A percentile compares a stretch with the other conserved stretches of the same genome.
These are phyloP conservation scores for Cyberlindnera americana DNA, from an alignment of 805 yeast species.

Conservation along the genomic window DNA sequence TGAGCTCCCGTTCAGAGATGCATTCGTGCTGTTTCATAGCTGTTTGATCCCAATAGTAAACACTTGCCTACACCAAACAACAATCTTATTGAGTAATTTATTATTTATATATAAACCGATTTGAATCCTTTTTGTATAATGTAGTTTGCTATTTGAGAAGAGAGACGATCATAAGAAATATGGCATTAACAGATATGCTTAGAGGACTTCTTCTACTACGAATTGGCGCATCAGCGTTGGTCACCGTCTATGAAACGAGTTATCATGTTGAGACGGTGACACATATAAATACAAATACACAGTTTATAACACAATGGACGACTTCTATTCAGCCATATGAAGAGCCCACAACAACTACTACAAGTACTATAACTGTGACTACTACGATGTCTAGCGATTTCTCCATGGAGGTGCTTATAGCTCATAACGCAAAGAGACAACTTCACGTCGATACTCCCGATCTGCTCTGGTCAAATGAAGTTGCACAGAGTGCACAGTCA, in stretches of 20 bases:
- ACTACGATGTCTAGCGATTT: slow-evolving; percentile 11
- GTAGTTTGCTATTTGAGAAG: no score
- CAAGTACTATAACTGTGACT: slow-evolving; percentile 16
- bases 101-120: no score
- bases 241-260: slow-evolving; percentile 10
- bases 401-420: slow-evolving; percentile 8
- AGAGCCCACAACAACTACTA: slow-evolving; percentile 21
- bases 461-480: slow-evolving; percentile 51
- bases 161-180: background rate
- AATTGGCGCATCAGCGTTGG: background rate
- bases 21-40: no score
- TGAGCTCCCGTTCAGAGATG: no score
- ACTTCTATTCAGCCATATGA: slow-evolving; percentile 2
- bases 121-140: no score
- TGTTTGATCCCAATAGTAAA: no score
- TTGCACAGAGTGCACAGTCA: slow-evolving; percentile 52
- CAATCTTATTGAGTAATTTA: no score
- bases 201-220: background rate
- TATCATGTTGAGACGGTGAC: slow-evolving; percentile 4
- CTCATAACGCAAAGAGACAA: slow-evolving; percentile 56
- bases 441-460: slow-evolving; percentile 44
- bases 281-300: slow-evolving; percentile 4
- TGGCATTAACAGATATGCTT: background rate
- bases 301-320: slow-evolving; percentile 12
- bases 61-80: no score